Percentiles rank a stretch among this genome's conserved stretches.
Evolutionary conservation across 2,329 filamentous ascomycete genomes (phyloP).

Genomic region (Ophiognomonia clavigignenti-juglandacearum): DNA sequence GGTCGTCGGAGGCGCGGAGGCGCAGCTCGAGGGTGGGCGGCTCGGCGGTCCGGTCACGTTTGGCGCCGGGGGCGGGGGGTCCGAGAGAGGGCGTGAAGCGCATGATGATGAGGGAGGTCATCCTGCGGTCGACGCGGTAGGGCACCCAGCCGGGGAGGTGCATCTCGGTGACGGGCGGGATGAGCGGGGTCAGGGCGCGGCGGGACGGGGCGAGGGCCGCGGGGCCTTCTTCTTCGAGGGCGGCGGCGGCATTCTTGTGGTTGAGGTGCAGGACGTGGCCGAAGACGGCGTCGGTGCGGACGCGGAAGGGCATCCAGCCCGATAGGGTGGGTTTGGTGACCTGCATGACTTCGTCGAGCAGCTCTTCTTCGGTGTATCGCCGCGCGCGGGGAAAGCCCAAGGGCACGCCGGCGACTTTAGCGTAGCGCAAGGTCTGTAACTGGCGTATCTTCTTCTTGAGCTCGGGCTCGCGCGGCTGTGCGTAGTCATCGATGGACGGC

Average conservation of each 20-base stretch:
- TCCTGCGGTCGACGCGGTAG: constrained; percentile 17
- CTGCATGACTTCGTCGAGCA: background rate
- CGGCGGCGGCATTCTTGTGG: constrained; percentile 16
- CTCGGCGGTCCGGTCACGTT: background rate
- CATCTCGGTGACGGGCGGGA: constrained; percentile 44
- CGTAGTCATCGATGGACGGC: constrained; percentile 7
- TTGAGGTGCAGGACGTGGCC: constrained; percentile 43
- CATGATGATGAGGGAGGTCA: constrained; percentile 36
- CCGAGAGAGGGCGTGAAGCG: constrained; percentile 36
- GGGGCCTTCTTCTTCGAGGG: constrained; percentile 7
- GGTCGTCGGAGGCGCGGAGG: constrained; percentile 23
- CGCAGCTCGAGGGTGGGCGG: constrained; percentile 32
- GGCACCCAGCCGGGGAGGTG: constrained; percentile 30
- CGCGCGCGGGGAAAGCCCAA: background rate
- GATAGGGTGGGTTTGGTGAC: constrained; percentile 6
- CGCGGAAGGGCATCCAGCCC: constrained; percentile 13
- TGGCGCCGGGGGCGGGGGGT: background rate
- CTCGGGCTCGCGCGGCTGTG: constrained; percentile 1
- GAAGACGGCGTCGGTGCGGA: constrained; percentile 36
- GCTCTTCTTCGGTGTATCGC: background rate
- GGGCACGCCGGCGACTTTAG: background rate
- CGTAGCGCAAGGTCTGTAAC: background rate
- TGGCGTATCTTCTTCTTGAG: background rate
- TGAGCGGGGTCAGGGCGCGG: constrained; percentile 33
- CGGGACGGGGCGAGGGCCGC: constrained; percentile 18